Conservation (phyloP, 2,329 filamentous ascomycete genomes). For the Talaromyces sp. region DNA sequence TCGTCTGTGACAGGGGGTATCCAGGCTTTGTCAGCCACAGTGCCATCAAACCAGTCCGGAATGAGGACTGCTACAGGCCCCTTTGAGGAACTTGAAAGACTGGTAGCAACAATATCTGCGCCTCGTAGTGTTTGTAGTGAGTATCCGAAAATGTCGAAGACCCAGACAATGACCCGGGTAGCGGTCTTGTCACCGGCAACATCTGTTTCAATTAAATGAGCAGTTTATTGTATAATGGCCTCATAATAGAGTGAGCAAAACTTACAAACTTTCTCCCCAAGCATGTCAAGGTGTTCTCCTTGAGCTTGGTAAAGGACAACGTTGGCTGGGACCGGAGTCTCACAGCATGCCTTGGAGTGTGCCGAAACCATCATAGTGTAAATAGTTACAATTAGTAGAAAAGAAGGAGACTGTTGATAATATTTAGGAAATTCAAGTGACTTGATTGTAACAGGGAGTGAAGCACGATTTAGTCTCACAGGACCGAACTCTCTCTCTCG, state of each 20-base stretch:
- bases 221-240: no score
- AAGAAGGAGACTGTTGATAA: neutral
- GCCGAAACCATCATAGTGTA: neutral
- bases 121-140: constrained; percentile 68
- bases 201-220: neutral
- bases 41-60: constrained; percentile 47
- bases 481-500: neutral
- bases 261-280: constrained; percentile 9
- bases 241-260: neutral
- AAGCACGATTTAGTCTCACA: neutral
- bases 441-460: neutral
- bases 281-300: constrained; percentile 11
- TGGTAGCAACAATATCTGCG: constrained; percentile 51
- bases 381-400: neutral
- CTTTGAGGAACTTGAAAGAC: constrained; percentile 25
- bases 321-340: constrained; percentile 2
- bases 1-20: constrained; percentile 64
- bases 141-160: constrained; percentile 61
- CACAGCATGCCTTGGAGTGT: constrained; percentile 15
- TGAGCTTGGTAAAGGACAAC: constrained; percentile 1
- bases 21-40: constrained; percentile 38
- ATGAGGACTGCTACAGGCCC: constrained; percentile 37
- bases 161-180: constrained; percentile 11
- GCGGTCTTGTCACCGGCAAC: constrained; percentile 11
- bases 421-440: neutral